A percentile compares a stretch with the other conserved stretches of the same genome.
These are phyloP conservation scores for Pythium dissotocum DNA, from an alignment of 352 stramenopile genomes.

Conservation along the genomic window DNA sequence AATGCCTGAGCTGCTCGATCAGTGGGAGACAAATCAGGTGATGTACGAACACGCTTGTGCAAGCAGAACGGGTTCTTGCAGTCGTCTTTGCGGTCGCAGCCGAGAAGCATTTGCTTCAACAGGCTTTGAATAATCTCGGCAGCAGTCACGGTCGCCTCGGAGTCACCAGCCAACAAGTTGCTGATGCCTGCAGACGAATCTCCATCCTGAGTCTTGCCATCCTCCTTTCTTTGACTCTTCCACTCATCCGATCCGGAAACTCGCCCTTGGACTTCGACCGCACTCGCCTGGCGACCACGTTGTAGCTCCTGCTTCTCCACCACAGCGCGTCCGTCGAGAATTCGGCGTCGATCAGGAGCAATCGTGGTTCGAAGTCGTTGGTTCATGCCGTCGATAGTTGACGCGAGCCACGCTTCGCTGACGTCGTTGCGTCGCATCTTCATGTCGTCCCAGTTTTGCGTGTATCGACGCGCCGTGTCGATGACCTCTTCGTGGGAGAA, in stretches of 20 bases:
- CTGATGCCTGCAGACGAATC: background rate
- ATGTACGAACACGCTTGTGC: slow-evolving; percentile 3
- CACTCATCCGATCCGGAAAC: slow-evolving; percentile 81
- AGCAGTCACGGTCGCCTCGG: background rate
- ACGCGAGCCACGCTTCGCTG: slow-evolving; percentile 60
- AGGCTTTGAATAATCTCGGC: slow-evolving; percentile 11
- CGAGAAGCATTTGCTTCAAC: slow-evolving; percentile 18
- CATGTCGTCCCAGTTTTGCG: slow-evolving; percentile 68
- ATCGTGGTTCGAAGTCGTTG: slow-evolving; percentile 31
- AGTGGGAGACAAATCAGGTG: slow-evolving; percentile 34
- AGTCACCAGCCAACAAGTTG: background rate
- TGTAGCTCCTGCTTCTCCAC: slow-evolving; percentile 54
- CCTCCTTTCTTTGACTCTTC: slow-evolving; percentile 72
- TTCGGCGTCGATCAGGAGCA: slow-evolving; percentile 30
- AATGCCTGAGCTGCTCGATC: slow-evolving; percentile 51
- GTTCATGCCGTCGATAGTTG: slow-evolving; percentile 62
- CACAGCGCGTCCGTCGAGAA: slow-evolving; percentile 40
- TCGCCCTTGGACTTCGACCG: slow-evolving; percentile 59
- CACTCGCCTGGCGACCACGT: slow-evolving; percentile 33
- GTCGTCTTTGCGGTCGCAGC: slow-evolving; percentile 12
- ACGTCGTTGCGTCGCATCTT: slow-evolving; percentile 59
- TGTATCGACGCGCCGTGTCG: slow-evolving; percentile 88
- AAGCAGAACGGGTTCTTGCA: slow-evolving; percentile 53
- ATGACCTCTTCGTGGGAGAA: slow-evolving; percentile 87
- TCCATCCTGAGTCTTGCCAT: slow-evolving; percentile 28